Base-by-base conservation (phyloP, 345 rosid genomes). In the Camelina hispida region DNA sequence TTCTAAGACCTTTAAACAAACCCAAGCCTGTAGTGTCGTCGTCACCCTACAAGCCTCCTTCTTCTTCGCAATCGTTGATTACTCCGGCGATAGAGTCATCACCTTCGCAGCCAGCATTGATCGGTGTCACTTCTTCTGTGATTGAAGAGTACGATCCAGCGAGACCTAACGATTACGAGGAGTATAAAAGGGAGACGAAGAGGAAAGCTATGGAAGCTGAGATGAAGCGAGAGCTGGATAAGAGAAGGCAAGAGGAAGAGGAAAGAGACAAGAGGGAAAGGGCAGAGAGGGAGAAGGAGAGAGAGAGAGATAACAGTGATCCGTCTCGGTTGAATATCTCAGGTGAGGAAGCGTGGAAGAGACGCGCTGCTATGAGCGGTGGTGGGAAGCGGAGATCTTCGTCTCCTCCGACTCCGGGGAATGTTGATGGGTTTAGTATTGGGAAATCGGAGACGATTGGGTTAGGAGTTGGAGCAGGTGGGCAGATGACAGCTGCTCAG, bases 401-500 rank as follows among this genome's bases (percentile, higher is more conserved):
- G 0, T 90, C 98, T 4, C 97, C 99, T 1, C 97, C 97, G 0
- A 20, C 22, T 20, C 30, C 30, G 4, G 82, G 78, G 16, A 84
- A 47, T 65, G 85, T 43, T 0, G 95, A 87, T 2, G 96, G 87
- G 2, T 95, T 95, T 77, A 79, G 43, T 1, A 88, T 95, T 20
- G 96, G 92, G 13, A 95, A 90, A 75, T 89, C 98, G 23, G 99
- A 92, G 81, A 92, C 93, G 11, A 83, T 78, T 37, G 99, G 99
- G 2, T 78, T 95, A 71, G 99, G 99, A 25, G 85, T 95, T 40
- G 99, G 99, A 30, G 96, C 96, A 0, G 99, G 99, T 16, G 99
- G 99, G 40, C 97, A 95, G 71, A 95, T 95, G 99, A 95, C 99
- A n/a, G 98, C 99, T 0, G 98, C 99, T 0, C 98, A 95, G 84